These are phyloP conservation scores for Fonsecaea pugnacius DNA, from an alignment of 2,329 filamentous ascomycete genomes.

Conservation along the genomic window DNA sequence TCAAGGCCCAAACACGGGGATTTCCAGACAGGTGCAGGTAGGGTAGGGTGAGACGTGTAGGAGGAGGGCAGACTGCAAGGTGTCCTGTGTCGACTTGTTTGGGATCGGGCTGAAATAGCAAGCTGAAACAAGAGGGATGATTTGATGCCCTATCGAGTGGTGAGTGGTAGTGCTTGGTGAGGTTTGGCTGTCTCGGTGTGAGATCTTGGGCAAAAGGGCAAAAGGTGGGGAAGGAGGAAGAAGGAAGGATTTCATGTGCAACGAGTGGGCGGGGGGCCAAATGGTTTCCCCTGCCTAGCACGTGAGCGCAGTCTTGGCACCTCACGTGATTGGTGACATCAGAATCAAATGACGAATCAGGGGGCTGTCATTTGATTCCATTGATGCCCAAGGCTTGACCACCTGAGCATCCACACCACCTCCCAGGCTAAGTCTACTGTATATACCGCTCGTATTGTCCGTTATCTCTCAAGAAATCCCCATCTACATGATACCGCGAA, in stretches of 20 bases:
- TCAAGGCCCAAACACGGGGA: not conserved
- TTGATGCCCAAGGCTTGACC: not conserved
- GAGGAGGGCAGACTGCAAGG: slow-evolving; percentile 7
- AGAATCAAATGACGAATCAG: slow-evolving; percentile 10
- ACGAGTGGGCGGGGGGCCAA: not conserved
- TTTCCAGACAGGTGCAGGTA: not conserved
- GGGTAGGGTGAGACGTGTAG: not conserved
- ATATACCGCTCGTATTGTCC: not conserved
- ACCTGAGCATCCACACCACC: not conserved
- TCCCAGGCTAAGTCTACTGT: too few species aligned
- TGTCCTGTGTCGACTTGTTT: slow-evolving; percentile 2
- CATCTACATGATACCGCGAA: slow-evolving; percentile 14
- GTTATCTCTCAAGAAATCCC: not conserved
- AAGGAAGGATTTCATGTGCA: not conserved
- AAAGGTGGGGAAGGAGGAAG: slow-evolving; percentile 15
- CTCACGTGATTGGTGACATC: not conserved
- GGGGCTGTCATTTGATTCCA: not conserved
- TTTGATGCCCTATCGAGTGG: slow-evolving; percentile 9
- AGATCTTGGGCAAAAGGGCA: not conserved
- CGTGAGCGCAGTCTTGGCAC: not conserved
- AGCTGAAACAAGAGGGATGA: slow-evolving; percentile 20
- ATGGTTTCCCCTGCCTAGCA: not conserved
- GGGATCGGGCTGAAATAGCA: slow-evolving; percentile 18
- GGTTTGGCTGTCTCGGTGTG: slow-evolving; percentile 16
- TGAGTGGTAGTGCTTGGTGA: slow-evolving; percentile 2